Conservation (phyloP, 2,329 filamentous ascomycete species). For the Trichoderma sp. region DNA sequence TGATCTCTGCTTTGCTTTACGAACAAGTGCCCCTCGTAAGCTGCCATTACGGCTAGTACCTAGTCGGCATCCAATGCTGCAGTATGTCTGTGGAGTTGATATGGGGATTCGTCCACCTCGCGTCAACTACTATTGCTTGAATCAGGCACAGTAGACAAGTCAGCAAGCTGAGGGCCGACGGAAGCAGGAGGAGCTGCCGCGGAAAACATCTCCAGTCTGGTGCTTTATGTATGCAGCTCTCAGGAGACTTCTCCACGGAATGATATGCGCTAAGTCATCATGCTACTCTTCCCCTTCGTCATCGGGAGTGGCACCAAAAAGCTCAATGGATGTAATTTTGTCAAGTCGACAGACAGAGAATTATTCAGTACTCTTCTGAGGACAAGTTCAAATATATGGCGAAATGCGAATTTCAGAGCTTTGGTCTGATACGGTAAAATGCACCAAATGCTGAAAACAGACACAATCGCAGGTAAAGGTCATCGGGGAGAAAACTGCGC, state of each 20-base stretch:
- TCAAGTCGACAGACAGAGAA: not conserved
- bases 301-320: not conserved
- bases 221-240: not conserved
- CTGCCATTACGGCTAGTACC: not conserved
- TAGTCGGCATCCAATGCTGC: not conserved
- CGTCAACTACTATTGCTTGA: not conserved
- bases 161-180: not conserved
- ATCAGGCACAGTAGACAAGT: not conserved
- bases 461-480: not conserved
- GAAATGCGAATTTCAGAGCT: not conserved
- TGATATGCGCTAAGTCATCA: not conserved
- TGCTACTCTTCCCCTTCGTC: not conserved
- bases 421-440: not conserved
- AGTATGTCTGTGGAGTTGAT: not conserved
- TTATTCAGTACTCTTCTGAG: not conserved
- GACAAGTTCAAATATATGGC: not conserved
- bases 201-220: not conserved
- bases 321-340: not conserved
- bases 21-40: not conserved
- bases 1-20: not conserved
- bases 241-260: not conserved
- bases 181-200: not conserved
- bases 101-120: not conserved
- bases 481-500: not conserved
- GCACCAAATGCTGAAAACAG: not conserved